A percentile compares a stretch with the other conserved stretches of the same genome.
Evolutionary conservation across 2,329 filamentous ascomycete genomes (phyloP).

Genomic region (Elsinoe australis): DNA sequence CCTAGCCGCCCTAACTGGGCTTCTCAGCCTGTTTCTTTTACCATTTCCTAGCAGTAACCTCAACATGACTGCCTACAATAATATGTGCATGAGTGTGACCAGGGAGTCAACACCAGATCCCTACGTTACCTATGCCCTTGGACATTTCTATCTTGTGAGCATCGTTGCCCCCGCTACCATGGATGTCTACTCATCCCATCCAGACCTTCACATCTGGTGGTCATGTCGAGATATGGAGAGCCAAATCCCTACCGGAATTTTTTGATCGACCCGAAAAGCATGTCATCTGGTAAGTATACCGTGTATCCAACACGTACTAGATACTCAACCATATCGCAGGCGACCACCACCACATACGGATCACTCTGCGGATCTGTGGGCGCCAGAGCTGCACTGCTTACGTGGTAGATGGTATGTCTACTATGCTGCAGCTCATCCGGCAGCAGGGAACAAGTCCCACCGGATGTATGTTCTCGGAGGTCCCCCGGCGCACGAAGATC

Average conservation of each 20-base stretch:
- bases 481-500: conserved; percentile 28
- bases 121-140: conserved; percentile 37
- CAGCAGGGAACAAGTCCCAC: conserved; percentile 39
- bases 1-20: conserved; percentile 11
- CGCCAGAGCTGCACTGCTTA: conserved; percentile 48
- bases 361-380: conserved; percentile 46
- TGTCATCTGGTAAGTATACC: conserved; percentile 33
- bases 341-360: conserved; percentile 37
- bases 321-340: no score
- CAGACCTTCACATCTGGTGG: conserved; percentile 41
- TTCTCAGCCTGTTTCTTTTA: conserved; percentile 3
- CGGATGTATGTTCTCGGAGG: conserved; percentile 42
- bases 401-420: conserved; percentile 50
- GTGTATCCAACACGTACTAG: no score
- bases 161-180: neutral
- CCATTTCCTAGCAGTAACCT: neutral
- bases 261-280: conserved; percentile 33
- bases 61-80: conserved; percentile 25
- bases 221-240: conserved; percentile 40
- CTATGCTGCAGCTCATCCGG: conserved; percentile 37
- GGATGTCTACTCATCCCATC: neutral
- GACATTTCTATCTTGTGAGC: conserved; percentile 38
- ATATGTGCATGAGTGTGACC: conserved; percentile 38
- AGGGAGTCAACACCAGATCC: conserved; percentile 37
- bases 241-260: conserved; percentile 35